Percentiles rank a stretch among this genome's conserved stretches.
phyloP scores from a whole-genome alignment of 2,329 filamentous ascomycete genomes.

The Leptosphaerulina australis region DNA sequence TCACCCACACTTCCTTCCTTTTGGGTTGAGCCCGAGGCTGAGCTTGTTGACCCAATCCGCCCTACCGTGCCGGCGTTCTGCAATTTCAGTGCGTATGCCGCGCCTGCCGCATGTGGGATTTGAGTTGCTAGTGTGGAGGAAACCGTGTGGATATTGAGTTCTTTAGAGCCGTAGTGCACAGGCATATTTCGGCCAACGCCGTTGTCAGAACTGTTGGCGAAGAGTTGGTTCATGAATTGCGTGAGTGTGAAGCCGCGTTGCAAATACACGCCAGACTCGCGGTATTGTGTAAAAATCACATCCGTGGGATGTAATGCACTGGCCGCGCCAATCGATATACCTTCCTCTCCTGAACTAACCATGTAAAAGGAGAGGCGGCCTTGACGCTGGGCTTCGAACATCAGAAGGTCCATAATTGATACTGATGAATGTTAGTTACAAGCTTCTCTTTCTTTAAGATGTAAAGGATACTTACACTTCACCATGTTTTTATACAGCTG shows the following conservation, averaged over 20 bases:
- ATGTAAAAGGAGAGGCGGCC: slow-evolving; percentile 97
- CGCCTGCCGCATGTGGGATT: slow-evolving; percentile 84
- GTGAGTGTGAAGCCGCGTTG: slow-evolving; percentile 85
- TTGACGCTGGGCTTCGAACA: slow-evolving; percentile 97
- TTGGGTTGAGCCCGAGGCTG: too few relatives aligned
- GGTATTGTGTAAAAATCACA: slow-evolving; percentile 92
- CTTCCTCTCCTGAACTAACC: slow-evolving; percentile 92
- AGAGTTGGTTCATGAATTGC: slow-evolving; percentile 95
- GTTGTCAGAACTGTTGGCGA: slow-evolving; percentile 80
- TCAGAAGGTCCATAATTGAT: slow-evolving; percentile 92
- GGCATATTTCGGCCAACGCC: slow-evolving; percentile 94
- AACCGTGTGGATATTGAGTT: slow-evolving; percentile 87
- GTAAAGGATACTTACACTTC: slow-evolving; percentile 50
- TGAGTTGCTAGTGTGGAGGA: slow-evolving; percentile 87
- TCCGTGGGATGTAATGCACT: slow-evolving; percentile 83
- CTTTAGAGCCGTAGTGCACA: slow-evolving; percentile 87
- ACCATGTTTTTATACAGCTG: slow-evolving; percentile 70
- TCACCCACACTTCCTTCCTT: background rate
- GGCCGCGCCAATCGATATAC: slow-evolving; percentile 86
- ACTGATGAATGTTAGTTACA: slow-evolving; percentile 48
- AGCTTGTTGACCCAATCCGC: slow-evolving; percentile 54
- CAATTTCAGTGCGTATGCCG: slow-evolving; percentile 85
- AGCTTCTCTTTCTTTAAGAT: too few relatives aligned
- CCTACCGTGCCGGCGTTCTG: slow-evolving; percentile 70
- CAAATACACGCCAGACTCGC: slow-evolving; percentile 88